Evolutionary conservation across 495 filamentous ascomycete genomes (phyloP).

Genomic region (Penicillium flavigenum): DNA sequence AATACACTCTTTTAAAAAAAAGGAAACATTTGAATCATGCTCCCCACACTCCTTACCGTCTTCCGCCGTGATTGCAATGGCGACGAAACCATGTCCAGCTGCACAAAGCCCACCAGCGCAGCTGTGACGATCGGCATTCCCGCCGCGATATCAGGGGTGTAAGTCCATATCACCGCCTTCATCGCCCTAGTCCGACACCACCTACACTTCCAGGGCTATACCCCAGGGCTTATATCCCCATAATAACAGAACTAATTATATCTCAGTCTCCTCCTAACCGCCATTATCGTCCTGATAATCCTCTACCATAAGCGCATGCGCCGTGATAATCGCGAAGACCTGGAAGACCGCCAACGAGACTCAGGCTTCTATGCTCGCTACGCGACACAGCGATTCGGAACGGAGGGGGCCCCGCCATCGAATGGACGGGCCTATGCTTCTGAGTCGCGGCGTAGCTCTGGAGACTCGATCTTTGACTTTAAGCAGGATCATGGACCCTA

Average conservation of each 20-base stretch:
- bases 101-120: slow-evolving; percentile 16
- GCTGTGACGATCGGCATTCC: slow-evolving; percentile 11
- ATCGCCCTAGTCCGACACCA: not conserved
- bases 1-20: slow-evolving; percentile 7
- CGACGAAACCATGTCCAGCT: slow-evolving; percentile 9
- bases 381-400: slow-evolving; percentile 10
- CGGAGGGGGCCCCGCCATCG: not conserved
- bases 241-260: not conserved
- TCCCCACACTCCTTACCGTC: slow-evolving; percentile 6
- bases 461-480: slow-evolving; percentile 9
- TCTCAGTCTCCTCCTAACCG: slow-evolving; percentile 7
- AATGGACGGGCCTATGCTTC: not conserved
- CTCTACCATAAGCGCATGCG: slow-evolving; percentile 14
- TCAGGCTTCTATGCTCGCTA: slow-evolving; percentile 15
- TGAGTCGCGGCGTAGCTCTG: slow-evolving; percentile 12
- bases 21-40: not conserved
- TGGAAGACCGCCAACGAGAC: slow-evolving; percentile 7
- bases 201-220: not conserved
- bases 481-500: slow-evolving; percentile 12
- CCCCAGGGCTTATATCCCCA: too few species aligned
- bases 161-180: not conserved
- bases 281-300: slow-evolving; percentile 11
- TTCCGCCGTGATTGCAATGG: slow-evolving; percentile 8
- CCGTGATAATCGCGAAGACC: slow-evolving; percentile 13
- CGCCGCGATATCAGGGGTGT: slow-evolving; percentile 12